Evolutionary conservation across 495 filamentous ascomycete species (phyloP).

Genomic region (Recurvomyces mirabilis): DNA sequence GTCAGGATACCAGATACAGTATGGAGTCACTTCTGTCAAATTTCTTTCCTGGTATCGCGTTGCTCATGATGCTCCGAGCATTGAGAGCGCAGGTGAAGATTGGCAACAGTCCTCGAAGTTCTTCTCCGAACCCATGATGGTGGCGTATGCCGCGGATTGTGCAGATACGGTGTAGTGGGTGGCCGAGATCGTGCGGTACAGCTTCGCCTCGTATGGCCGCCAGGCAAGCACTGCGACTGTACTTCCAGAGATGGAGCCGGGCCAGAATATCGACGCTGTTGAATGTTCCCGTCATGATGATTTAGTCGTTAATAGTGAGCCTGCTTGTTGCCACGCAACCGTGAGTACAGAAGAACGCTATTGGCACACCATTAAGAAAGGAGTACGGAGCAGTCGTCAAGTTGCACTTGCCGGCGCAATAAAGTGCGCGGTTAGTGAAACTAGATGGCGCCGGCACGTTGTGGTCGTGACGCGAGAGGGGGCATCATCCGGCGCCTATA

Average conservation of each 20-base stretch:
- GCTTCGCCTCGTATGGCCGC: neutral
- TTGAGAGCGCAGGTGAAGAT: constrained; percentile 27
- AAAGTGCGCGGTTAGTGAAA: too few species aligned
- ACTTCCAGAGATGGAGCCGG: neutral
- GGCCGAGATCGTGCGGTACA: neutral
- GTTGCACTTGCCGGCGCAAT: too few species aligned
- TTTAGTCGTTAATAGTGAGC: too few species aligned
- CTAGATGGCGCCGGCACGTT: too few species aligned
- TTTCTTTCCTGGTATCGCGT: constrained; percentile 29
- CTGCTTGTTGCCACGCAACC: too few species aligned
- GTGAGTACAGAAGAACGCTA: too few species aligned
- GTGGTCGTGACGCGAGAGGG: too few species aligned
- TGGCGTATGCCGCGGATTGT: neutral
- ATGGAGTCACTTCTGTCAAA: constrained; percentile 27
- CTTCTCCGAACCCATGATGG: neutral
- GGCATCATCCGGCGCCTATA: too few species aligned
- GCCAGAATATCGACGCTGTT: too few species aligned
- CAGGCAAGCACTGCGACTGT: neutral
- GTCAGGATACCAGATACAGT: constrained; percentile 37
- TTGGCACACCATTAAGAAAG: too few species aligned
- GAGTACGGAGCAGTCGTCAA: too few species aligned
- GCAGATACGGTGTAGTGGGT: neutral
- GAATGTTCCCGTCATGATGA: too few species aligned
- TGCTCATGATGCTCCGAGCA: constrained; percentile 34
- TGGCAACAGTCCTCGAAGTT: constrained; percentile 18